phyloP scores from a whole-genome alignment of 108 stramenopile species.

The Stephanodiscus triporus region DNA sequence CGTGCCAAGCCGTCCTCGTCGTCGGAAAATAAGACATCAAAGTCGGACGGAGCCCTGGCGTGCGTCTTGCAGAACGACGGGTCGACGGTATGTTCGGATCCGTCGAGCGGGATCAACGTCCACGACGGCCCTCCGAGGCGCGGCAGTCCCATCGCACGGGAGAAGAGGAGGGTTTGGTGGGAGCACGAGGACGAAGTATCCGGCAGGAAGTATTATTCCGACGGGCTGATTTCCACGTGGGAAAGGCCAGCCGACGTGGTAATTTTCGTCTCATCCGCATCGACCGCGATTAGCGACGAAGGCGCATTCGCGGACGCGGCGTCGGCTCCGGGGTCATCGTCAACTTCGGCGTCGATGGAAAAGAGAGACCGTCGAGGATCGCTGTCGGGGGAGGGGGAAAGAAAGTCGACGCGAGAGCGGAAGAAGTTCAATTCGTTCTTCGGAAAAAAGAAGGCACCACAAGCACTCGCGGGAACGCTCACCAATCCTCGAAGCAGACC shows the following conservation, averaged over 20 bases:
- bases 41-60: neutral
- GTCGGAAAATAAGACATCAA: neutral
- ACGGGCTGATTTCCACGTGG: neutral
- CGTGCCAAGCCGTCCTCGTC: neutral
- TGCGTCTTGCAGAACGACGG: neutral
- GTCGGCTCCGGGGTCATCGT: too few relatives aligned
- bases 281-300: too few relatives aligned
- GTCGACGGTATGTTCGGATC: neutral
- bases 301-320: too few relatives aligned
- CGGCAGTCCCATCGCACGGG: neutral
- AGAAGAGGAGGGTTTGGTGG: neutral
- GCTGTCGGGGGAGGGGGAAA: too few relatives aligned
- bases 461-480: too few relatives aligned
- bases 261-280: too few relatives aligned
- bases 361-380: too few relatives aligned
- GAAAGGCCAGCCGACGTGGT: neutral
- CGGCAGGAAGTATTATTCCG: constrained; percentile 10
- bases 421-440: too few relatives aligned
- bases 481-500: too few relatives aligned
- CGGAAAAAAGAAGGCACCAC: too few relatives aligned
- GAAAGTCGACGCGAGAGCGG: too few relatives aligned
- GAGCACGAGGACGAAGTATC: constrained; percentile 3
- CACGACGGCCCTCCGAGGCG: neutral
- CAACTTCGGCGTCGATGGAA: too few relatives aligned
- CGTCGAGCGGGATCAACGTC: neutral